These are phyloP conservation scores for Ogataea nonfermentans DNA, from an alignment of 805 yeast species.

Conservation along the genomic window DNA sequence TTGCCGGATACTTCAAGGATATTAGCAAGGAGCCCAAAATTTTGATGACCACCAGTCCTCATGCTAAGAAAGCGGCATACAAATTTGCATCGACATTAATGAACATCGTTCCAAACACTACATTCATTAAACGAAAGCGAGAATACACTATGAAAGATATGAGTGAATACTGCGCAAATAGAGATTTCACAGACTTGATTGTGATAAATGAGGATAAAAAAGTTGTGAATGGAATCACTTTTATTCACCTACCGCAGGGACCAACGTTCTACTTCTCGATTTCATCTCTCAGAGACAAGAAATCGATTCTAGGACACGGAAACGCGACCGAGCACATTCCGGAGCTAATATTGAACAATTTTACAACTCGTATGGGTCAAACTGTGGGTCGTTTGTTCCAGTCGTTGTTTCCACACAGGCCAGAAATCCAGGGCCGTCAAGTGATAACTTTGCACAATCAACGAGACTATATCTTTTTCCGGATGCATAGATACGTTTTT, in stretches of 20 bases:
- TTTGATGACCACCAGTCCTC: constrained; percentile 81
- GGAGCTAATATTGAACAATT: constrained; percentile 87
- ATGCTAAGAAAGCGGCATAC: constrained; percentile 83
- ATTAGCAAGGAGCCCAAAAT: constrained; percentile 72
- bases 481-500: constrained; percentile 92
- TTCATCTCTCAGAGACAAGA: constrained; percentile 71
- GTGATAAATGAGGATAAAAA: constrained; percentile 95
- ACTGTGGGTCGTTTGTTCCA: constrained; percentile 92
- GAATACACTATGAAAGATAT: constrained; percentile 85
- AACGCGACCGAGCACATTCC: constrained; percentile 88
- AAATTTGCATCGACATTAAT: constrained; percentile 84
- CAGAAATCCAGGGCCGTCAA: constrained; percentile 94
- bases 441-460: constrained; percentile 95
- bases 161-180: constrained; percentile 73
- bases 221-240: constrained; percentile 85
- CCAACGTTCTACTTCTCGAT: constrained; percentile 92
- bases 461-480: constrained; percentile 90
- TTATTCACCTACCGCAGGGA: constrained; percentile 91
- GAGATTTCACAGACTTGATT: constrained; percentile 84
- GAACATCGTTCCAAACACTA: constrained; percentile 81
- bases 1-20: constrained; percentile 52
- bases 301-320: constrained; percentile 83
- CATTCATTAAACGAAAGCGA: constrained; percentile 83
- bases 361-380: constrained; percentile 87
- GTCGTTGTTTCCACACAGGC: constrained; percentile 86